Base-by-base conservation (phyloP, 2,329 filamentous ascomycete species). In the Cladophialophora exuberans region DNA sequence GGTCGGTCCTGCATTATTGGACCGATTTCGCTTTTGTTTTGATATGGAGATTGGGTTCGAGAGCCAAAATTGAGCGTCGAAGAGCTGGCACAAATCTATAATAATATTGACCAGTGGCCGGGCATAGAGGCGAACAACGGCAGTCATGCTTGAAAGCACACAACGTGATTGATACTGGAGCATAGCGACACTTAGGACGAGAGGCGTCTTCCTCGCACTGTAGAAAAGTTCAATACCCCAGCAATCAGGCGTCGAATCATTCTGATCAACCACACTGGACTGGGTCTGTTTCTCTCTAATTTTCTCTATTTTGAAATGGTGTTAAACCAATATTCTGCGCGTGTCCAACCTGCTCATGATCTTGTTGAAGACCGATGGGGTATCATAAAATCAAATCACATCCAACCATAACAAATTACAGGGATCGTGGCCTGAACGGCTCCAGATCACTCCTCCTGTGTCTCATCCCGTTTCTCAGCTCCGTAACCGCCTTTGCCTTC, bases 401-500 rank as follows among this genome's bases (percentile, higher is more conserved):
- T 42, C 22, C 5, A 23, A 11, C n/a, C n/a, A 6, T 10, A 10
- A 4, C 11, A 17, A 38, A 39, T 17, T 39, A 39, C 2, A n/a
- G 3, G 30, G 30, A 2, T 10, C 30, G 30, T n/a, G 10, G 10
- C 30, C 10, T 10, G n/a, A 31, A 31, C 3, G 3, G 30, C 30
- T n/a, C n/a, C 3, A 3, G 30, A 18, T 18, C 13, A n/a, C 23
- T 46, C 44, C 1, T 6, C 22, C 9, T 42, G 41, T 28, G 41
- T 35, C 23, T 30, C 33, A 38, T 43, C 33, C 45, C 52, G 18
- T 33, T 79, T 82, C 73, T 85, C 82, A 38, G 75, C 67, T 0
- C 85, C 85, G 72, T 87, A 88, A 0, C 85, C 85, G 9, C 84
- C 85, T 63, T 82, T 78, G 1, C 83, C 83, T 45, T 83, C 79